phyloP scores from a whole-genome alignment of 768 basidiomycete species.

The Naganishia kalamii region DNA sequence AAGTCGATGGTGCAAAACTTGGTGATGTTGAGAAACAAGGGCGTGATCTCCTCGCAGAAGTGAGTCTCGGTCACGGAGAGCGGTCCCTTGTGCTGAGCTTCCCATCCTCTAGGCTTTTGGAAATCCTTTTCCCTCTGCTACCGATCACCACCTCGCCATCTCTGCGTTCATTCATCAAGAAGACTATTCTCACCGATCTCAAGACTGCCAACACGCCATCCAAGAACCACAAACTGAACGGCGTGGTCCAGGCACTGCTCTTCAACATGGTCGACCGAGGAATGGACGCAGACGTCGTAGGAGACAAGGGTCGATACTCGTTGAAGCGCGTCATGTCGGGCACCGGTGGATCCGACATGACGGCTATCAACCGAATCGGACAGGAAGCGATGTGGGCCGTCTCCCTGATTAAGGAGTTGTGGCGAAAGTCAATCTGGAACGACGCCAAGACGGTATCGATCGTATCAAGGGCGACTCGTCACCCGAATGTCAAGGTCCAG shows the following conservation, averaged over 20 bases:
- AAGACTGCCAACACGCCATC: slow-evolving; percentile 77
- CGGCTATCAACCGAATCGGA: slow-evolving; percentile 47
- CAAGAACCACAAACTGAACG: slow-evolving; percentile 92
- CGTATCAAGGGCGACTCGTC: slow-evolving; percentile 82
- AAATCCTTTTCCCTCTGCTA: slow-evolving; percentile 85
- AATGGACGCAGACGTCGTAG: slow-evolving; percentile 70
- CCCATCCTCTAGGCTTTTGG: slow-evolving; percentile 61
- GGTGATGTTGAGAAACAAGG: slow-evolving; percentile 87
- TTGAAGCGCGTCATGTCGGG: slow-evolving; percentile 14
- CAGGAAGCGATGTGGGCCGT: slow-evolving; percentile 98
- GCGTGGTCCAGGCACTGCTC: slow-evolving; percentile 88
- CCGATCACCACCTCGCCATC: slow-evolving; percentile 83
- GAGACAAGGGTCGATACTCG: slow-evolving; percentile 61
- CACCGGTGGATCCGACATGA: slow-evolving; percentile 48
- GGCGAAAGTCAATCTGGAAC: slow-evolving; percentile 87
- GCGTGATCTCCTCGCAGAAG: slow-evolving; percentile 87
- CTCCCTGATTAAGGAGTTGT: slow-evolving; percentile 83
- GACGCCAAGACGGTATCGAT: slow-evolving; percentile 91
- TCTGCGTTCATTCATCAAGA: slow-evolving; percentile 77
- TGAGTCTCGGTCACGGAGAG: slow-evolving; percentile 48
- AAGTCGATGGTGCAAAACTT: slow-evolving; percentile 81
- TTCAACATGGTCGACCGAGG: slow-evolving; percentile 94
- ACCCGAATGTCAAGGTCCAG: slow-evolving; percentile 89
- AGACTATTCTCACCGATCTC: slow-evolving; percentile 91
- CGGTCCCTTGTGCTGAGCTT: slow-evolving; percentile 2